These are phyloP conservation scores for Fusarium staphyleae DNA, from an alignment of 2,329 filamentous ascomycete species.

Conservation along the genomic window DNA sequence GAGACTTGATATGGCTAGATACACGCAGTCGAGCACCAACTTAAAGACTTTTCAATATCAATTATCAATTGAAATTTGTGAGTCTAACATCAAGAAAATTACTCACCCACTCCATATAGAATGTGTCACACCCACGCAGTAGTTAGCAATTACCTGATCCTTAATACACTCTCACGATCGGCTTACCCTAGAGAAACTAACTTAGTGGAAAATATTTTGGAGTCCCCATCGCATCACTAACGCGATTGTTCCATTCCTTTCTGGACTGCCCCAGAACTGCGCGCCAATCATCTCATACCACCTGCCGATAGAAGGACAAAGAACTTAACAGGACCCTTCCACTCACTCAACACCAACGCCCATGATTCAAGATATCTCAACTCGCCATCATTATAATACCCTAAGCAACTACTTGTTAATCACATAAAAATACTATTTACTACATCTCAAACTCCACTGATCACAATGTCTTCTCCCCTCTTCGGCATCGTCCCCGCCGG, in stretches of 20 bases:
- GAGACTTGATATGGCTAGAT: slow-evolving; percentile 1
- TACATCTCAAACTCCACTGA: not conserved
- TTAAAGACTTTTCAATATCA: too few species aligned
- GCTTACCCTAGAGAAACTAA: slow-evolving; percentile 20
- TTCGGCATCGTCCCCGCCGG: slow-evolving; percentile 69
- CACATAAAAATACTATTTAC: not conserved
- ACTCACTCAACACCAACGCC: slow-evolving; percentile 17
- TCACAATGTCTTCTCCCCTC: slow-evolving; percentile 45
- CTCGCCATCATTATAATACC: not conserved
- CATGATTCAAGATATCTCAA: slow-evolving; percentile 1
- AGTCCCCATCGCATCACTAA: slow-evolving; percentile 11
- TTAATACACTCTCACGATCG: not conserved
- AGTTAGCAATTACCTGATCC: too few species aligned
- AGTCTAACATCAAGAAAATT: too few species aligned
- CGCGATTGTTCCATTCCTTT: slow-evolving; percentile 23
- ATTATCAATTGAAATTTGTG: too few species aligned
- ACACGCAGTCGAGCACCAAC: not conserved
- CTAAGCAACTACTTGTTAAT: not conserved
- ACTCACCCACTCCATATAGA: too few species aligned
- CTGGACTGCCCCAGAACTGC: slow-evolving; percentile 29
- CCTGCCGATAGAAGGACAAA: slow-evolving; percentile 18
- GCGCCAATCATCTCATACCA: slow-evolving; percentile 34
- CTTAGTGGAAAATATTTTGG: too few species aligned
- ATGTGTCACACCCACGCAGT: too few species aligned
- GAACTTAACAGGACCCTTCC: not conserved